These are phyloP conservation scores for Nelumbo lutea DNA, from an alignment of 164 flowering plant genomes.

Conservation along the genomic window DNA sequence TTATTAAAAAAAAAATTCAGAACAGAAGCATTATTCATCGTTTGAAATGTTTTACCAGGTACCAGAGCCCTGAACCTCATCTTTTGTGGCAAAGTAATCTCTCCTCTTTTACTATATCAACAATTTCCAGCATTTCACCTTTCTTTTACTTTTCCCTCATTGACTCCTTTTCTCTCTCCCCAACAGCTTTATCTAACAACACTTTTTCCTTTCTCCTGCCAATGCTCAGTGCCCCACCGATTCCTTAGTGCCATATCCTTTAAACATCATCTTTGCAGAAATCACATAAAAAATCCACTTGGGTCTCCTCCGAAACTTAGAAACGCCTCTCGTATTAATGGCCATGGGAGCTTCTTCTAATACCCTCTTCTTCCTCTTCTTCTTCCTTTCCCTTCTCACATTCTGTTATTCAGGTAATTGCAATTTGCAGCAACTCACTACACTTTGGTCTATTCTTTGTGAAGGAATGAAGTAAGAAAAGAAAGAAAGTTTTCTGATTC, in stretches of 20 bases:
- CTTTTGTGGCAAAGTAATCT: slow-evolving; percentile 16
- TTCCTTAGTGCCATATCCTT: background rate
- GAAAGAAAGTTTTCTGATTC: background rate
- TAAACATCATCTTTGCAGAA: slow-evolving; percentile 2
- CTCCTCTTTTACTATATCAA: slow-evolving; percentile 6
- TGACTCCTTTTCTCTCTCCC: background rate
- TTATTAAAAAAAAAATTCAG: no score
- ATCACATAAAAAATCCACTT: slow-evolving; percentile 9
- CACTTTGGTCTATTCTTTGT: background rate
- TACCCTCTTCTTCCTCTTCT: slow-evolving; percentile 14
- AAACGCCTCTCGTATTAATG: slow-evolving; percentile 27
- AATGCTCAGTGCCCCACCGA: background rate
- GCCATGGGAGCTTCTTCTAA: slow-evolving; percentile 23
- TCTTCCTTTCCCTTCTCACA: slow-evolving; percentile 25
- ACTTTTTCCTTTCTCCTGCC: background rate
- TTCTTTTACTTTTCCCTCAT: slow-evolving; percentile 6
- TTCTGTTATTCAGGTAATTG: slow-evolving; percentile 40
- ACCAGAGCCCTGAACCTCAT: background rate
- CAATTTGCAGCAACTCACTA: background rate
- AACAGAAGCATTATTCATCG: no score
- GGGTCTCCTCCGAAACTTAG: slow-evolving; percentile 3
- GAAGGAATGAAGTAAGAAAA: background rate
- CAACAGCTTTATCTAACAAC: background rate
- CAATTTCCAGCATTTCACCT: background rate
- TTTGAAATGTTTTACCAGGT: no score